Evolutionary conservation across 306 rosid genomes (phyloP).

Genomic region (Prunus fruticosa): DNA sequence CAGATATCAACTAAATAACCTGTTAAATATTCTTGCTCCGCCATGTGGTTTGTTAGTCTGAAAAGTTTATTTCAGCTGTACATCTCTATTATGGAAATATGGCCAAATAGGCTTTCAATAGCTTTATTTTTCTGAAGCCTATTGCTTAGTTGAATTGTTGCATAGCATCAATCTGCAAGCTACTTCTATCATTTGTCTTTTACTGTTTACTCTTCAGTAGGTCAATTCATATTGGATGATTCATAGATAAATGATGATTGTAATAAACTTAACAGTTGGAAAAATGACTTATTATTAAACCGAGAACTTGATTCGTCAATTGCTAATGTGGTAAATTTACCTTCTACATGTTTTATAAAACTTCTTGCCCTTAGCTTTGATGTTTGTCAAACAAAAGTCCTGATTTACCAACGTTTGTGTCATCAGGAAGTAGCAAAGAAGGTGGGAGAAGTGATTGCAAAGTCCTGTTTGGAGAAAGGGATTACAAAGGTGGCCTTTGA

Average conservation of each 20-base stretch:
- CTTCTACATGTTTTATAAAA: neutral
- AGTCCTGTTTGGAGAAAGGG: conserved; percentile 84
- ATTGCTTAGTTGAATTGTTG: neutral
- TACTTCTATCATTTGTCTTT: neutral
- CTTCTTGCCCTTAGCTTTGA: neutral
- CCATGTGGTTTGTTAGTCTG: conserved; percentile 6
- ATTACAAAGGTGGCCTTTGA: conserved; percentile 91
- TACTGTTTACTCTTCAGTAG: neutral
- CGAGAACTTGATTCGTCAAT: neutral
- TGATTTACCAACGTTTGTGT: conserved; percentile 20
- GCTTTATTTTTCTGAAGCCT: neutral
- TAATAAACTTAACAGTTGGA: neutral
- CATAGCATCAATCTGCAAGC: neutral
- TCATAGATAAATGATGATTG: neutral
- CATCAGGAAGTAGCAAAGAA: conserved; percentile 87
- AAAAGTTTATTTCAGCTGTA: neutral
- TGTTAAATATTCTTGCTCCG: conserved; percentile 2
- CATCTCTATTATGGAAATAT: neutral
- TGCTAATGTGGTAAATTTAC: neutral
- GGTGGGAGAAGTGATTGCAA: conserved; percentile 90
- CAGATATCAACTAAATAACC: neutral
- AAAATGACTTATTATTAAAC: neutral
- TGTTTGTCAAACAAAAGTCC: neutral
- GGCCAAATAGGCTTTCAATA: neutral
- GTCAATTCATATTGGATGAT: neutral